A percentile compares a stretch with the other conserved stretches of the same genome.
These are phyloP conservation scores for Oropetium thomaeum DNA, from an alignment of 176 grass and related monocot species.

Conservation along the genomic window DNA sequence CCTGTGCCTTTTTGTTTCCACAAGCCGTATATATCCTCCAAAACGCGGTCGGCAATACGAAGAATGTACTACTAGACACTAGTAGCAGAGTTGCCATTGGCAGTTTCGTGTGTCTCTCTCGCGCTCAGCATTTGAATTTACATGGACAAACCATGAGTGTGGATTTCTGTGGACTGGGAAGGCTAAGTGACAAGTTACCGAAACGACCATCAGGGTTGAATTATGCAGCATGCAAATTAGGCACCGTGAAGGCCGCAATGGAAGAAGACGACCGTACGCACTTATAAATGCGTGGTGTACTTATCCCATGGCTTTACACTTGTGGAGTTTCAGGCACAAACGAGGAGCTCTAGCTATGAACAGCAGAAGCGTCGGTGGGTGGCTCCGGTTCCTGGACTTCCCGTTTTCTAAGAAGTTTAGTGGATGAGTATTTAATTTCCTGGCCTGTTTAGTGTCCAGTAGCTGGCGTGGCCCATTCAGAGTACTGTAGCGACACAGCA, in stretches of 20 bases:
- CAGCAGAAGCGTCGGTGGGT: neutral
- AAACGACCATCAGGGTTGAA: neutral
- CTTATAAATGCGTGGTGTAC: neutral
- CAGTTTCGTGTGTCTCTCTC: too few relatives aligned
- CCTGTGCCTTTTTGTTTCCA: neutral
- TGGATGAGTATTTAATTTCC: too few relatives aligned
- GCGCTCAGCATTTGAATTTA: neutral
- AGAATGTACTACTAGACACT: too few relatives aligned
- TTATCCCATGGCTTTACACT: neutral
- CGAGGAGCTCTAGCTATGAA: neutral
- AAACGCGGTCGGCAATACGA: too few relatives aligned
- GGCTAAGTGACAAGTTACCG: constrained; percentile 3
- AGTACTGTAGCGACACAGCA: too few relatives aligned
- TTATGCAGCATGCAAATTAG: neutral
- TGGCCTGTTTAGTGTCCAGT: too few relatives aligned
- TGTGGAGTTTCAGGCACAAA: neutral
- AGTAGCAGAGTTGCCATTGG: too few relatives aligned
- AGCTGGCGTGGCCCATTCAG: too few relatives aligned
- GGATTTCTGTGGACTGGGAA: neutral
- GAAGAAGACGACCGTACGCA: neutral
- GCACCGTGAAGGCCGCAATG: constrained; percentile 21
- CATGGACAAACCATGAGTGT: neutral
- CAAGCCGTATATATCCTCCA: neutral
- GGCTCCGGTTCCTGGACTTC: too few relatives aligned
- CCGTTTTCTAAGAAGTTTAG: too few relatives aligned